Percentiles rank a stretch among this genome's conserved stretches.
Evolutionary conservation across 768 basidiomycete genomes (phyloP).

Genomic region (Panellus pusillus): DNA sequence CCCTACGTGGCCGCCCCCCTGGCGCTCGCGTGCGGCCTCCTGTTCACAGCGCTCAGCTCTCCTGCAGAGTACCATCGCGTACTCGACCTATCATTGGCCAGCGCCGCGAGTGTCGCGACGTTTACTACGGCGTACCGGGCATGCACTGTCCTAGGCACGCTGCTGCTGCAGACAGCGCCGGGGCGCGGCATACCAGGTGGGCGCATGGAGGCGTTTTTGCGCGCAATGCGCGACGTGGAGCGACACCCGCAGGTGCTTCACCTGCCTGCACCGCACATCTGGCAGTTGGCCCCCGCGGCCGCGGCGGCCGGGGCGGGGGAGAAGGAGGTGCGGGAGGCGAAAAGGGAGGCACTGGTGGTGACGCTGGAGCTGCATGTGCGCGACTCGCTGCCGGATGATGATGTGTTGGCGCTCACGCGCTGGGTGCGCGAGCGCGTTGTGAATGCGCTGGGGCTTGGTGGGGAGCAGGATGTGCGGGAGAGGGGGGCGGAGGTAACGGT

Average conservation of each 20-base stretch:
- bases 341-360: slow-evolving; percentile 53
- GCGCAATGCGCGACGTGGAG: slow-evolving; percentile 84
- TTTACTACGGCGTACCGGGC: slow-evolving; percentile 85
- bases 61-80: slow-evolving; percentile 63
- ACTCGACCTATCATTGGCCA: slow-evolving; percentile 86
- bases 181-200: slow-evolving; percentile 54
- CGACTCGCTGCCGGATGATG: slow-evolving; percentile 63
- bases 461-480: slow-evolving; percentile 37
- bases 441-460: slow-evolving; percentile 45
- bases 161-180: slow-evolving; percentile 89
- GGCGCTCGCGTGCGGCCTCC: slow-evolving; percentile 53
- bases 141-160: slow-evolving; percentile 78
- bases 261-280: slow-evolving; percentile 83
- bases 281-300: slow-evolving; percentile 58
- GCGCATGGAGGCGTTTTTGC: slow-evolving; percentile 79
- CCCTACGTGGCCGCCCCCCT: slow-evolving; percentile 74
- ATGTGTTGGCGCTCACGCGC: slow-evolving; percentile 67
- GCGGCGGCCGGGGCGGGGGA: background rate
- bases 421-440: slow-evolving; percentile 76
- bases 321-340: background rate
- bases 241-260: slow-evolving; percentile 82
- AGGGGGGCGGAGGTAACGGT: slow-evolving; percentile 67
- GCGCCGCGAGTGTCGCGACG: slow-evolving; percentile 72
- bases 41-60: slow-evolving; percentile 52
- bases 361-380: slow-evolving; percentile 80